phyloP scores from a whole-genome alignment of 331 rosid species.

The Prunus yedoensis region DNA sequence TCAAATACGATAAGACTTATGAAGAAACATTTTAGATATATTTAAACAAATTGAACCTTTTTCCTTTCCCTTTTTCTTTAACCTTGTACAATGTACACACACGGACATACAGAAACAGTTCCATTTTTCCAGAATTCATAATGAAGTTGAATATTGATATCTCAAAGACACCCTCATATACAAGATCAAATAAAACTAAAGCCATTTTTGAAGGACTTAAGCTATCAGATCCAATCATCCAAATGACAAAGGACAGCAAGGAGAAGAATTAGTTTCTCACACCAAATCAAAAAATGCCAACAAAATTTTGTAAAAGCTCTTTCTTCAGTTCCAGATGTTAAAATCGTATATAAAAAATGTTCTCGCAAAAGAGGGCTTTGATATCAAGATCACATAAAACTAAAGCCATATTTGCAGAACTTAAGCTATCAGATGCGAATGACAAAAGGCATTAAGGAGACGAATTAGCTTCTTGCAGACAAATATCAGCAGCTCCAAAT shows the following conservation, averaged over 20 bases:
- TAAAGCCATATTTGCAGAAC: too few relatives aligned
- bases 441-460: not conserved
- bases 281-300: slow-evolving; percentile 1
- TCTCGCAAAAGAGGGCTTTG: not conserved
- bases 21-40: not conserved
- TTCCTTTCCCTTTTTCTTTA: not conserved
- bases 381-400: not conserved
- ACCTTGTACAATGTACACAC: too few relatives aligned
- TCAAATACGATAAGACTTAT: not conserved
- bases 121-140: not conserved
- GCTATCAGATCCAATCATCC: slow-evolving; percentile 14
- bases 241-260: not conserved
- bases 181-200: not conserved
- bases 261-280: not conserved
- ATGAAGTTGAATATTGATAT: too few relatives aligned
- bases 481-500: not conserved
- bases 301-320: not conserved
- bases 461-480: not conserved
- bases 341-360: too few relatives aligned
- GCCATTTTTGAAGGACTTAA: not conserved
- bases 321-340: not conserved
- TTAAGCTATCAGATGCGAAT: slow-evolving; percentile 18
- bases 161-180: too few relatives aligned
- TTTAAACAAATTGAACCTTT: not conserved
- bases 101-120: too few relatives aligned